Base-by-base conservation (phyloP, 805 yeast genomes). In the Zygosaccharomyces gambellarensis region DNA sequence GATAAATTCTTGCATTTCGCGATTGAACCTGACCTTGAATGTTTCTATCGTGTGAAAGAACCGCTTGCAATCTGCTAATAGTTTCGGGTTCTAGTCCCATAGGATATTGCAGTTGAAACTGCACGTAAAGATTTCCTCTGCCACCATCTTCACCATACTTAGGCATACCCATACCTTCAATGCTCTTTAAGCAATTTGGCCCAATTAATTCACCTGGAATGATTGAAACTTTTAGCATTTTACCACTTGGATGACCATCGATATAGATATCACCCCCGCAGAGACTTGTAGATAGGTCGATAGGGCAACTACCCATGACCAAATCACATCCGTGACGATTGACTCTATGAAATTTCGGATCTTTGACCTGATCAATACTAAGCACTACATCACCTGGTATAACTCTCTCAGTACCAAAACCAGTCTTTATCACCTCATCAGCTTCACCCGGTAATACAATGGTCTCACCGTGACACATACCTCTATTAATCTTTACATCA, bases 311-410 rank as follows among this genome's bases (percentile, higher is more conserved):
- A 28, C 68, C 74, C 59, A 72, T 61, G 47, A 70, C 69, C 43
- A 82, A 63, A 55, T 80, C 79, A 32, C 74, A 61, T 31, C 66
- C 74, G 42, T 63, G 68, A 52, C 85, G 68, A 11, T 69, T 69
- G 48, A 78, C 73, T 17, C 52, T 56, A 4, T 60, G 57, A 42
- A 71, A 66, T 5, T 49, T 51, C 10, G 52, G 48, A 55, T 77
- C 76, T 34, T 72, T 71, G 3, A 48, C 12, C 32, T 56, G 58
- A 21, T 47, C 48, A 22, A 85, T 62, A 1, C 76, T 78, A 8
- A 85, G 75, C 2, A 83, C 67, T 5, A 85, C 83, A 62, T 85
- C 87, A 2, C 90, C 90, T 0, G 90, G 85, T 3, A 76, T 66
- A 3, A 80, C 68, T 21, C 50, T 58, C 45, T 61, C 61, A 17